Conservation (phyloP, 2,329 filamentous ascomycete species). For the Fusarium pilosicola region DNA sequence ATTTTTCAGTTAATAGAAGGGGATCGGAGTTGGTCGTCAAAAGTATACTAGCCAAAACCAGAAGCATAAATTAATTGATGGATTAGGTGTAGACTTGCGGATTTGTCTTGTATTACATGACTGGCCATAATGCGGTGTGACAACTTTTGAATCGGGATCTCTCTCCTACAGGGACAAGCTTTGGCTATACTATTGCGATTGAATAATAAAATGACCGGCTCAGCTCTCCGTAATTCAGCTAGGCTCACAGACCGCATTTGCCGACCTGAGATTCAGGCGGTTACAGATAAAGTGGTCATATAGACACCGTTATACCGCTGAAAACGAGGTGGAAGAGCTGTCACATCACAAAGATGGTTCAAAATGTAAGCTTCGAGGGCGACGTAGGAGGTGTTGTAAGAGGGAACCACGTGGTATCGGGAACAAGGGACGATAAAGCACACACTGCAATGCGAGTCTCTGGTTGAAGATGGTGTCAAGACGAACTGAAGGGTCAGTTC, state of each 20-base stretch:
- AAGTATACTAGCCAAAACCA: conserved; percentile 1
- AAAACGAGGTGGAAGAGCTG: not conserved
- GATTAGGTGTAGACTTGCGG: not conserved
- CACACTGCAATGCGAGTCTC: conserved; percentile 1
- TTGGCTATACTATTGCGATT: not conserved
- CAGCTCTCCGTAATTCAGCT: conserved; percentile 28
- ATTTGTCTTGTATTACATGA: conserved; percentile 5
- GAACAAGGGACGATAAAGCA: conserved; percentile 30
- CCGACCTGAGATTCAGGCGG: conserved; percentile 26
- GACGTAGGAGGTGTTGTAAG: not conserved
- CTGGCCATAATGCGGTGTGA: not conserved
- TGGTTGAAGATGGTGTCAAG: conserved; percentile 8
- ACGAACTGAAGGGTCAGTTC: conserved; percentile 19
- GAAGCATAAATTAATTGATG: not conserved
- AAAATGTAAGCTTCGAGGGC: conserved; percentile 1
- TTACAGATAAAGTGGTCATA: conserved; percentile 16
- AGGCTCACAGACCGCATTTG: conserved; percentile 14
- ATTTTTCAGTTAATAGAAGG: not conserved
- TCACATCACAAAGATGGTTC: conserved; percentile 2
- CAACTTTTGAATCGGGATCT: not conserved
- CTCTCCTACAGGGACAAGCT: not conserved
- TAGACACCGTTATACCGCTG: not conserved
- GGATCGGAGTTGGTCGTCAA: not conserved
- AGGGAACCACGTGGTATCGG: conserved; percentile 31
- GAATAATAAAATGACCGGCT: conserved; percentile 13